Base-by-base conservation (phyloP, 1,284 basidiomycete genomes). In the Trametes polyzona region DNA sequence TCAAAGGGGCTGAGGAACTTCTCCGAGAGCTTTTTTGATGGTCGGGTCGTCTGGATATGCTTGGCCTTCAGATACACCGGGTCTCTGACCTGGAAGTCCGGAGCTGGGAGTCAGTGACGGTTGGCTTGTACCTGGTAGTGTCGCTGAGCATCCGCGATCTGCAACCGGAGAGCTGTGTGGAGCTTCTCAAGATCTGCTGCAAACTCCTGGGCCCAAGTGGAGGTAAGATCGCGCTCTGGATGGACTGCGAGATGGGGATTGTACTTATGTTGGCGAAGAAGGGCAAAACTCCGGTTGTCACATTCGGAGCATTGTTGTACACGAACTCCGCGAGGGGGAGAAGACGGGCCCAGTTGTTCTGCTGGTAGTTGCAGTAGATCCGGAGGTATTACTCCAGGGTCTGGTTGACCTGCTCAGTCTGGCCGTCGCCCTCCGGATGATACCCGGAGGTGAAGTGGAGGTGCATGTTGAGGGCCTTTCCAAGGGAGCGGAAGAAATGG, bases 351-450 rank as follows among this genome's bases (percentile, higher is more conserved):
- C 78, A 80, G 57, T 78, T 63, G 54, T 71, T 58, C 58, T 79
- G 78, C 17, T 68, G 21, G 49, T 76, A 66, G 41, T 72, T 69
- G 26, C 65, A 47, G 51, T 68, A 74, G 10, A 68, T 33, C 1
- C 67, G 32, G 6, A 75, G 64, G 46, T 72, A 73, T 30, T 68
- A 55, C 47, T 76, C 71, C 1, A 79, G 26, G 32, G 69, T 66
- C 56, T 75, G 70, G 52, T 77, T 78, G 0, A 71, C 56, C 0
- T 67, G 48, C 61, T 80, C 74, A 0, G 72, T 76, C 39, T 77
- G 69, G 2, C 73, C 67, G 51, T 54, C 33, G 33, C 41, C 42
- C 12, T 52, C 23, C 1, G 51, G 51, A 21, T 52, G 51, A 26
- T 59, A 59, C 7, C 51, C 61, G n/a, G 61, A 58, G 30, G 55